phyloP scores from a whole-genome alignment of 106 monocot species.

The Dioscorea alata region DNA sequence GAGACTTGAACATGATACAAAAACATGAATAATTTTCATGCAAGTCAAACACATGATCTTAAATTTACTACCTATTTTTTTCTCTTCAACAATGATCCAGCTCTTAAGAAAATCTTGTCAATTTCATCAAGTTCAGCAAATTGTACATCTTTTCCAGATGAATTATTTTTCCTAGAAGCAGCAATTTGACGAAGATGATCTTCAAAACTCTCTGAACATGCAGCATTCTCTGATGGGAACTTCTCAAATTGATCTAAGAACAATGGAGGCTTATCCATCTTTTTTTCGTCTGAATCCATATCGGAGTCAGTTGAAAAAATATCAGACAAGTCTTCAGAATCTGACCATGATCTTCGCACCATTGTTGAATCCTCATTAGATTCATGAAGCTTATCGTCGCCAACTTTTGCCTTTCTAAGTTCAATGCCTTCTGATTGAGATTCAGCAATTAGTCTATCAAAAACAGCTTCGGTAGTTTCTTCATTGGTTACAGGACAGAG shows the following conservation, averaged over 20 bases:
- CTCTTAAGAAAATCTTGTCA: conserved; percentile 82
- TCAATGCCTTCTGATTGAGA: conserved; percentile 10
- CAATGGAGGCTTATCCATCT: conserved; percentile 20
- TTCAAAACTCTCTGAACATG: conserved; percentile 45
- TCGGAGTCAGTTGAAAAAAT: conserved; percentile 88
- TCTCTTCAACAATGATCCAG: conserved; percentile 55
- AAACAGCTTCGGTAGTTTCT: conserved; percentile 3
- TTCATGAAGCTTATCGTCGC: conserved; percentile 8
- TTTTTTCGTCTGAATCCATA: conserved; percentile 27
- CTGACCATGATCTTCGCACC: conserved; percentile 33
- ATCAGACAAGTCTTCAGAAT: conserved; percentile 85
- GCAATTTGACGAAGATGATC: conserved; percentile 52
- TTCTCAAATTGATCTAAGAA: conserved; percentile 72
- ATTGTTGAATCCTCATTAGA: conserved; percentile 16
- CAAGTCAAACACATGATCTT: too few relatives aligned
- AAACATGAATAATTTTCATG: too few relatives aligned
- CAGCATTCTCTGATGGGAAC: conserved; percentile 32
- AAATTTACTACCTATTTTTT: conserved; percentile 1
- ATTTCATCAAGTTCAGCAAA: conserved; percentile 64
- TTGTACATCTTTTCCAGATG: conserved; percentile 37
- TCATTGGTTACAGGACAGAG: conserved; percentile 1
- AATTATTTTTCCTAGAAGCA: conserved; percentile 26
- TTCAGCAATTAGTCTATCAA: neutral
- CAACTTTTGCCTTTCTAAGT: conserved; percentile 6
- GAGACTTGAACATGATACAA: too few relatives aligned